These are phyloP conservation scores for Penicillium desertorum DNA, from an alignment of 495 filamentous ascomycete genomes.

Conservation along the genomic window DNA sequence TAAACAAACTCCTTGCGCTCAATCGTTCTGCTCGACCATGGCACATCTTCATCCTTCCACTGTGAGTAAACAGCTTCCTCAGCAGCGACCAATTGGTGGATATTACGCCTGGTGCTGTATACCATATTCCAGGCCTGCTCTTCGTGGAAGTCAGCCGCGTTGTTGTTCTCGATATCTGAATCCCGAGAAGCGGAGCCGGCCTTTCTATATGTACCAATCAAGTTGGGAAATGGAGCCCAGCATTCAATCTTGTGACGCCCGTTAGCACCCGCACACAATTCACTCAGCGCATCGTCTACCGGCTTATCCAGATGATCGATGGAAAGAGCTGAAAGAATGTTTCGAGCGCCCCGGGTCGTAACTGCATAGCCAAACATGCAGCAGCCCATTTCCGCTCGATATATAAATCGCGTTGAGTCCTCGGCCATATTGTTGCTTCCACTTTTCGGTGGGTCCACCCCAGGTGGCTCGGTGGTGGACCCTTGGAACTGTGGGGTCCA, in stretches of 20 bases:
- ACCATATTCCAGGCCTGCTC: conserved; percentile 28
- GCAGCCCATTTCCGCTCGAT: conserved; percentile 26
- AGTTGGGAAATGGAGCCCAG: conserved; percentile 30
- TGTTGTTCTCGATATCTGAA: conserved; percentile 29
- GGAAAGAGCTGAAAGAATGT: conserved; percentile 43
- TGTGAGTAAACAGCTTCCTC: conserved; percentile 27
- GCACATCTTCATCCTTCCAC: conserved; percentile 21
- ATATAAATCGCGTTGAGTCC: conserved; percentile 37
- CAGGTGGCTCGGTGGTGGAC: conserved; percentile 18
- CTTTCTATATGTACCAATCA: conserved; percentile 29
- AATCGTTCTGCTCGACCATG: conserved; percentile 27
- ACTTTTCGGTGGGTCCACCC: conserved; percentile 22
- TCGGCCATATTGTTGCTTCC: conserved; percentile 21
- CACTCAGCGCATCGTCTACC: conserved; percentile 30
- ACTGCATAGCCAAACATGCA: conserved; percentile 51
- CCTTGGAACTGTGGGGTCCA: conserved; percentile 31
- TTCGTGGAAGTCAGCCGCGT: conserved; percentile 16
- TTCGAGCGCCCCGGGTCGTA: conserved; percentile 51
- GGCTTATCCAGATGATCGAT: conserved; percentile 26
- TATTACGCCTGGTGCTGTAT: conserved; percentile 33
- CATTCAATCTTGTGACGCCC: conserved; percentile 29
- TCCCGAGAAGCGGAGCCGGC: conserved; percentile 20
- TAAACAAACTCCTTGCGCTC: conserved; percentile 25
- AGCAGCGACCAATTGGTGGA: conserved; percentile 26
- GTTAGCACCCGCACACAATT: conserved; percentile 25